Conservation (phyloP, 805 yeast species). For the Hanseniaspora occidentalis region DNA sequence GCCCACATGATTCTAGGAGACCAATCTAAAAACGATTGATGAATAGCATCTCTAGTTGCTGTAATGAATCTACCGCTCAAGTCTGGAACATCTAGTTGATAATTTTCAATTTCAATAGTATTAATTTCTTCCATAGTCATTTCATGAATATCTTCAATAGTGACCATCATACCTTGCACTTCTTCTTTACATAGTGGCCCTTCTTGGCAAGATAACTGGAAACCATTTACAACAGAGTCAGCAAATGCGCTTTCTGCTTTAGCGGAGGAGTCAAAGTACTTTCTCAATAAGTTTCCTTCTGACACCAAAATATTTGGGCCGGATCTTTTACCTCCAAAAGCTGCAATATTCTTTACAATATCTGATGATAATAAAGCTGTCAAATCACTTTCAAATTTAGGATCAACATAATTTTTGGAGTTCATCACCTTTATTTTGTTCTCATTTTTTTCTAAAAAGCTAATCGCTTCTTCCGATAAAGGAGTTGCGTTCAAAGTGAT, state of each 20-base stretch:
- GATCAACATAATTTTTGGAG: conserved; percentile 2
- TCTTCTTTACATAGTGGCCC: conserved; percentile 91
- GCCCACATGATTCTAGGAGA: conserved; percentile 88
- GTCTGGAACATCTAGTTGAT: conserved; percentile 28
- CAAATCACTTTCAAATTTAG: conserved; percentile 24
- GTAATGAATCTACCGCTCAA: conserved; percentile 64
- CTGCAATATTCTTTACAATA: conserved; percentile 31
- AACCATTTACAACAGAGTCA: conserved; percentile 65
- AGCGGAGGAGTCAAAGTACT: conserved; percentile 17
- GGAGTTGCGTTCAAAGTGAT: conserved; percentile 38
- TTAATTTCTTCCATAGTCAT: conserved; percentile 20
- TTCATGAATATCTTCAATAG: conserved; percentile 30
- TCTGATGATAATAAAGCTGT: conserved; percentile 20
- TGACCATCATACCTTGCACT: conserved; percentile 63
- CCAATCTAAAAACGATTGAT: conserved; percentile 59
- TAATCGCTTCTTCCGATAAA: conserved; percentile 37
- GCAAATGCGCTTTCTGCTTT: conserved; percentile 31
- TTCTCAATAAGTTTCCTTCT: conserved; percentile 23
- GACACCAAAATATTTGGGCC: conserved; percentile 64
- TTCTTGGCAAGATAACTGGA: conserved; percentile 64
- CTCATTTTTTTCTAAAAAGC: conserved; percentile 37
- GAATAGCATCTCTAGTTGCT: conserved; percentile 59
- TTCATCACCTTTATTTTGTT: conserved; percentile 26
- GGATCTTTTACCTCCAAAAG: conserved; percentile 65
- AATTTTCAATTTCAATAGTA: conserved; percentile 12